phyloP scores from a whole-genome alignment of 1,284 basidiomycete genomes.

The Ceraceosorus guamensis region DNA sequence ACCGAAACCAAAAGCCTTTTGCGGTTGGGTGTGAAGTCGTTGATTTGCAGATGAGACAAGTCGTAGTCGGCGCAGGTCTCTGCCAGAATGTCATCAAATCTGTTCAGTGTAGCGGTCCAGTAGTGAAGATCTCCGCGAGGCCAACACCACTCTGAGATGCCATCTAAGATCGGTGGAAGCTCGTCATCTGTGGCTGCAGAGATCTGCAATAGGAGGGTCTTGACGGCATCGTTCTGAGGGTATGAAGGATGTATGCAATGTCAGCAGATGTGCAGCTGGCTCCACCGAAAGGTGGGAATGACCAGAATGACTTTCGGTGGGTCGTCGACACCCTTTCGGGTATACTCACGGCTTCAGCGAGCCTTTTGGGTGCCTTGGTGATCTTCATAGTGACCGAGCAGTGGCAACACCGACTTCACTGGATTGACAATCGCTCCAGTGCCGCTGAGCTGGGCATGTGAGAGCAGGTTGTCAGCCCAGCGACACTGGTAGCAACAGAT shows the following conservation, averaged over 20 bases:
- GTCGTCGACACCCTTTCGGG: background rate
- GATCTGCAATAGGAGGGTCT: conserved; percentile 37
- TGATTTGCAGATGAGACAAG: conserved; percentile 55
- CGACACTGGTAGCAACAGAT: no score
- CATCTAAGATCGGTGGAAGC: conserved; percentile 33
- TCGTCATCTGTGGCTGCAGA: conserved; percentile 32
- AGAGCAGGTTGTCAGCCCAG: no score
- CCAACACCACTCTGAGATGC: conserved; percentile 68
- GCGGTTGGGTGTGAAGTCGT: conserved; percentile 67
- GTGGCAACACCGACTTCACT: no score
- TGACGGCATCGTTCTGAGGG: conserved; percentile 17
- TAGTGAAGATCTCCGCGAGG: conserved; percentile 92
- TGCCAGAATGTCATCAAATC: conserved; percentile 83
- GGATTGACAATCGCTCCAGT: no score
- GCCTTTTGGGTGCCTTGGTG: conserved; percentile 44
- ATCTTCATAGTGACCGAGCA: conserved; percentile 48
- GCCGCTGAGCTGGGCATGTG: no score
- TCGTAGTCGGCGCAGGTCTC: conserved; percentile 70
- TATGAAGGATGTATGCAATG: background rate
- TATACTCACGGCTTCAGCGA: conserved; percentile 38
- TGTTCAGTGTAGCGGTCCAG: conserved; percentile 91
- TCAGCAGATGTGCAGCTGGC: background rate
- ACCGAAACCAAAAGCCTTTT: conserved; percentile 73
- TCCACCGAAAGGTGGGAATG: background rate
- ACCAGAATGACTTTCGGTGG: conserved; percentile 1